Evolutionary conservation across 1,284 basidiomycete genomes (phyloP), one percentile per base, ranked within the genome.

Genomic region (Fistulinella cinereoalba): DNA sequence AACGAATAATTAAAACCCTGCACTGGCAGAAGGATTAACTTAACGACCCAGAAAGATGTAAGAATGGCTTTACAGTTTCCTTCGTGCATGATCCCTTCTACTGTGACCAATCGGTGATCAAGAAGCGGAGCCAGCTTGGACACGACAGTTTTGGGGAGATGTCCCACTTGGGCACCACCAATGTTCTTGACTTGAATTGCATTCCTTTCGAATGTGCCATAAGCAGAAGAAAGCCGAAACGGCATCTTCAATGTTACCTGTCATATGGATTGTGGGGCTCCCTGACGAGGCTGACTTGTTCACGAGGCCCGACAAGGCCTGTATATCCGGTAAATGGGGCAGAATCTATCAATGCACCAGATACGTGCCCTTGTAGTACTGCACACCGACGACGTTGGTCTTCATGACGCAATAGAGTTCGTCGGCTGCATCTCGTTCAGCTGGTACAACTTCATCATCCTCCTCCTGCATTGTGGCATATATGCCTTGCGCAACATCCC

Each of bases 171-270:
- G 13, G 67, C 68, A 1, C 75, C 71, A 1, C 74, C 71, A 25
- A 91, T 90, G 56, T 93, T 93, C 59, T 80, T 73, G 10, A 92
- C 89, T 69, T 87, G 79, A 23, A 91, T 85, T 1, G 85, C 84
- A 63, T 89, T 88, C 21, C 83, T 85, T 47, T 40, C 16, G 11
- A 25, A 2, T 29, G 37, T 6, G 23, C 41, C 16, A 6, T 46
- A 3, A 43, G 29, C 32, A 34, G 37, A 22, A 41, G 11, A 3
- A n/a, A 12, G 3, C n/a, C 29, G 33, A 13, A 22, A 38, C 7
- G 24, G 1, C 11, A 43, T 29, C 29, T 40, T 43, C 22, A 58
- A 56, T 54, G 57, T 43, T 68, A 86, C 77, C 71, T 66, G 55
- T 92, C 90, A 55, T 82, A 87, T 49, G 47, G 54, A 60, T 92